Conservation (phyloP, 257 asterid species). For the Przewalskia tangutica region DNA sequence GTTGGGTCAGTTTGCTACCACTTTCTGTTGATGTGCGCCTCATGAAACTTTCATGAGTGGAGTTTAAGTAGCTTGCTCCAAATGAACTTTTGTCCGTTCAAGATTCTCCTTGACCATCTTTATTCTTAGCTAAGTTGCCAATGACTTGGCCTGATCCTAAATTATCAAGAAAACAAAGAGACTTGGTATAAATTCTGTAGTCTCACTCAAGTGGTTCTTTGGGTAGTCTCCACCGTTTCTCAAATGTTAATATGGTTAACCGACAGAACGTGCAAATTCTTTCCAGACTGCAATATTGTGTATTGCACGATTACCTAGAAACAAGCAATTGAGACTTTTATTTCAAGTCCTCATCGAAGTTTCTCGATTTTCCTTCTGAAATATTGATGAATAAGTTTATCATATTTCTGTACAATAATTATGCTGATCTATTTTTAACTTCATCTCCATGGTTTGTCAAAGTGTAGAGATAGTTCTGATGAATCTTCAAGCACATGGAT, state of each 20-base stretch:
- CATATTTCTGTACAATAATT: background rate
- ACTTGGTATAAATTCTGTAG: background rate
- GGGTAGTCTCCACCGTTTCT: background rate
- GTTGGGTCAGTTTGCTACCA: background rate
- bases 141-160: background rate
- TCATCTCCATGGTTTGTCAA: background rate
- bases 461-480: background rate
- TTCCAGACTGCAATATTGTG: background rate
- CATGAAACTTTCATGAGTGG: background rate
- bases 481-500: background rate
- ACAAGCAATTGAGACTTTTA: background rate
- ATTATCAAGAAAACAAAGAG: background rate
- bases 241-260: background rate
- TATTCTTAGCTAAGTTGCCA: background rate
- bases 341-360: background rate
- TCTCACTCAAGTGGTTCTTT: background rate
- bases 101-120: background rate
- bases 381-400: background rate
- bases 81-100: background rate
- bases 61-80: background rate
- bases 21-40: background rate
- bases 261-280: background rate
- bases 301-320: background rate
- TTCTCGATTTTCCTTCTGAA: background rate
- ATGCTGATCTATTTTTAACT: background rate